Evolutionary conservation across 1,139 yeast genomes (phyloP).

Genomic region (Debaryomyces singareniensis): DNA sequence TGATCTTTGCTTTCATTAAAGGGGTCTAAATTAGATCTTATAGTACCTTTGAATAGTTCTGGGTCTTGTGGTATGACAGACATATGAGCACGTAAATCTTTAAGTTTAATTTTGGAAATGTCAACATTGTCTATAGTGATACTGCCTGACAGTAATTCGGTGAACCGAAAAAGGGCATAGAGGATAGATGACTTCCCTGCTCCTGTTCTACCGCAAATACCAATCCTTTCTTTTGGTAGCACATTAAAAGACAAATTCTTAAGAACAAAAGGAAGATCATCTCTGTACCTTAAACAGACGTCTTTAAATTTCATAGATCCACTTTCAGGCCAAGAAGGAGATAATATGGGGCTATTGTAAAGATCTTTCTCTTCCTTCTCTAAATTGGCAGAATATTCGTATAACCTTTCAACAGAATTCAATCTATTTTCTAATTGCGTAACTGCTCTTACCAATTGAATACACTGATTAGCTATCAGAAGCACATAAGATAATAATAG

Average conservation of each 20-base stretch:
- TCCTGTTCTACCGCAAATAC: slow-evolving; percentile 78
- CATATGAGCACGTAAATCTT: slow-evolving; percentile 67
- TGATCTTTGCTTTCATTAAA: slow-evolving; percentile 26
- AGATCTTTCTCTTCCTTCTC: slow-evolving; percentile 39
- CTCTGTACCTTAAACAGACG: slow-evolving; percentile 65
- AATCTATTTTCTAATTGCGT: slow-evolving; percentile 79
- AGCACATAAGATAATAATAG: slow-evolving; percentile 58
- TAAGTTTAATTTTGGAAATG: slow-evolving; percentile 62
- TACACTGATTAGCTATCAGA: slow-evolving; percentile 44
- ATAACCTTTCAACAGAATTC: slow-evolving; percentile 79
- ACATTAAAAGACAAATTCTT: slow-evolving; percentile 45
- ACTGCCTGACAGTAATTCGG: slow-evolving; percentile 47
- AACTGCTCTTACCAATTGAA: slow-evolving; percentile 45
- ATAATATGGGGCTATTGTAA: slow-evolving; percentile 51
- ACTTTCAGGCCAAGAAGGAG: slow-evolving; percentile 38
- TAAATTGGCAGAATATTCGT: slow-evolving; percentile 53
- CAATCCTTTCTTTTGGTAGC: slow-evolving; percentile 55
- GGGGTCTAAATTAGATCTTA: slow-evolving; percentile 77
- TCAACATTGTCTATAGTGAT: slow-evolving; percentile 57
- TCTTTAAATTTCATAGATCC: slow-evolving; percentile 52
- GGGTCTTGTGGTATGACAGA: slow-evolving; percentile 95
- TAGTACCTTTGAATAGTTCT: slow-evolving; percentile 76
- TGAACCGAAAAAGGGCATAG: slow-evolving; percentile 57
- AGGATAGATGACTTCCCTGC: slow-evolving; percentile 73
- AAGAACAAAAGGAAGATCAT: slow-evolving; percentile 68